Conservation (phyloP, 2,329 filamentous ascomycete genomes). For the Hypomyces rosellus region DNA sequence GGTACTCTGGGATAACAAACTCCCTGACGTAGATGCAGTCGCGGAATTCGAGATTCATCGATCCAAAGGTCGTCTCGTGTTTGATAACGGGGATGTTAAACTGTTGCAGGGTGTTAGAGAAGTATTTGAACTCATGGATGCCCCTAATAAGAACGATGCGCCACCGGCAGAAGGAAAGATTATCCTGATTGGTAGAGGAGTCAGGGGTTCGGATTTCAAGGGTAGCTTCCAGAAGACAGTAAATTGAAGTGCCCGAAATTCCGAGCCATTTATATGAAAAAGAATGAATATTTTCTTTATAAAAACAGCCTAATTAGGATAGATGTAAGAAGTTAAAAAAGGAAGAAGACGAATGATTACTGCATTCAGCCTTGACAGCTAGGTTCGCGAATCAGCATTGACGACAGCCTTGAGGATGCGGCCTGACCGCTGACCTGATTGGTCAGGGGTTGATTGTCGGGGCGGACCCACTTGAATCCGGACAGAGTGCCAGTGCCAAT, state of each 20-base stretch:
- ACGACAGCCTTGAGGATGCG: slow-evolving; percentile 17
- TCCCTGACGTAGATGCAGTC: slow-evolving; percentile 41
- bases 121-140: slow-evolving; percentile 84
- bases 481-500: slow-evolving; percentile 21
- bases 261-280: no score
- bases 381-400: slow-evolving; percentile 4
- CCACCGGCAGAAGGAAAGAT: slow-evolving; percentile 45
- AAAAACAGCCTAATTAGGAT: no score
- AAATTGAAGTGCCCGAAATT: slow-evolving; percentile 8
- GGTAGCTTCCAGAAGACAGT: slow-evolving; percentile 33
- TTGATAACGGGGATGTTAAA: slow-evolving; percentile 59
- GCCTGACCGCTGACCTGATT: slow-evolving; percentile 20
- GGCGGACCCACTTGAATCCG: slow-evolving; percentile 36
- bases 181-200: slow-evolving; percentile 55
- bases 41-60: slow-evolving; percentile 73
- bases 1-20: slow-evolving; percentile 71
- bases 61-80: slow-evolving; percentile 70
- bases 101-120: slow-evolving; percentile 89
- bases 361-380: slow-evolving; percentile 6
- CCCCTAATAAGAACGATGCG: slow-evolving; percentile 27
- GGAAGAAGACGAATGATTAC: no score
- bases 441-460: slow-evolving; percentile 23
- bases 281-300: no score
- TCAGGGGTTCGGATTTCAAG: slow-evolving; percentile 47
- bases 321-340: no score